Conservation (phyloP, 257 asterid genomes). For the Nicotiana benthamiana region DNA sequence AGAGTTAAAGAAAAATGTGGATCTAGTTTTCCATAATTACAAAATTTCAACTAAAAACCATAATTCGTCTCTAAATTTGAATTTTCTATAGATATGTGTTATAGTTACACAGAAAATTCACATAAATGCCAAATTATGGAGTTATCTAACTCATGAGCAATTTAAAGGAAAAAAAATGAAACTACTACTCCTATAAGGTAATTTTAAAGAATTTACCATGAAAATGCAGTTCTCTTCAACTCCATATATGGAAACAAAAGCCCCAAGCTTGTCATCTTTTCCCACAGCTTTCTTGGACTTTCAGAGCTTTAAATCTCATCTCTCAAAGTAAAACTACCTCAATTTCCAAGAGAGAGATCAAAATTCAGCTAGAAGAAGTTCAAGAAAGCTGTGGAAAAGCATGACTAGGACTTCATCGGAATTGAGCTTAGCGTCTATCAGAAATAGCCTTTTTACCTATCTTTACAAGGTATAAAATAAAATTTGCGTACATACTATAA, state of each 20-base stretch:
- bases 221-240: slow-evolving; percentile 4
- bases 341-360: not conserved
- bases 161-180: not conserved
- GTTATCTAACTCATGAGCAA: not conserved
- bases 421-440: too few species aligned
- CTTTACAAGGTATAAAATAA: too few species aligned
- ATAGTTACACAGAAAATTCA: not conserved
- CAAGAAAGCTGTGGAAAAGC: slow-evolving; percentile 98
- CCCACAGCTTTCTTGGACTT: slow-evolving; percentile 62
- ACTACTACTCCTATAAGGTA: not conserved
- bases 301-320: slow-evolving; percentile 1
- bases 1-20: not conserved
- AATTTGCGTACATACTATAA: too few species aligned
- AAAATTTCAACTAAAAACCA: not conserved
- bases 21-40: not conserved
- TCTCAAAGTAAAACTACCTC: not conserved
- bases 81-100: too few species aligned
- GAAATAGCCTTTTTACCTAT: too few species aligned
- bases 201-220: not conserved
- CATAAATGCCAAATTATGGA: not conserved
- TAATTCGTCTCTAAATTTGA: not conserved
- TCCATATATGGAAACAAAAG: not conserved
- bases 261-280: slow-evolving; percentile 44
- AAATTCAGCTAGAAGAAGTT: slow-evolving; percentile 37
- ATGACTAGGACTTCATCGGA: slow-evolving; percentile 39